phyloP scores from a whole-genome alignment of 352 stramenopile species.

The Pythium biforme region DNA sequence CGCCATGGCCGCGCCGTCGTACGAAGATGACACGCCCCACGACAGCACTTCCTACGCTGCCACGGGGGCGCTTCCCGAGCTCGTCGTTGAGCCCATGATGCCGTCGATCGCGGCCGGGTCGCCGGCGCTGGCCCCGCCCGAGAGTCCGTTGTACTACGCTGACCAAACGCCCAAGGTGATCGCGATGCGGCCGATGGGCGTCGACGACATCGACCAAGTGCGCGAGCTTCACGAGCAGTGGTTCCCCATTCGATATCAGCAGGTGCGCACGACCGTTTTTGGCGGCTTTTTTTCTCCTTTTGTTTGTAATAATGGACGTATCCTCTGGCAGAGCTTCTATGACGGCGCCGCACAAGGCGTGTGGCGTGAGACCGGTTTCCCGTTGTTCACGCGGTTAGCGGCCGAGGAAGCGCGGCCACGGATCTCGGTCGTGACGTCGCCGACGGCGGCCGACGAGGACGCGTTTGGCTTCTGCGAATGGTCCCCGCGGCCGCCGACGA shows the following conservation, averaged over 20 bases:
- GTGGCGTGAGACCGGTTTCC: constrained; percentile 86
- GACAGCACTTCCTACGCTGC: neutral
- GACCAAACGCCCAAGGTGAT: constrained; percentile 40
- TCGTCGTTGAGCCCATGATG: constrained; percentile 25
- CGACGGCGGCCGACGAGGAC: constrained; percentile 15
- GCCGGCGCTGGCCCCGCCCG: neutral
- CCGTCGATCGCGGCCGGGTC: constrained; percentile 5
- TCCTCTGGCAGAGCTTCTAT: constrained; percentile 84
- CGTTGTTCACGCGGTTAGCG: constrained; percentile 89
- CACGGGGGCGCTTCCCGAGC: constrained; percentile 10
- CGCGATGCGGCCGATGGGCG: constrained; percentile 68
- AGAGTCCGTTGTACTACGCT: constrained; percentile 17
- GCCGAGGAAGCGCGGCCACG: constrained; percentile 43
- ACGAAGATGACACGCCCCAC: constrained; percentile 1
- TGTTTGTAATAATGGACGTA: neutral
- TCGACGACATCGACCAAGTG: constrained; percentile 87
- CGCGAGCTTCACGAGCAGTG: constrained; percentile 94
- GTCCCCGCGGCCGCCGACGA: constrained; percentile 32
- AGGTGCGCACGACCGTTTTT: constrained; percentile 30
- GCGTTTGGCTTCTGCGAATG: constrained; percentile 22
- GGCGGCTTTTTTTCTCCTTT: neutral
- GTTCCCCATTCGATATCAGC: constrained; percentile 97
- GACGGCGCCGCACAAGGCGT: constrained; percentile 82
- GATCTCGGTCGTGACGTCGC: neutral
- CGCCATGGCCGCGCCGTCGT: constrained; percentile 15